Percentiles rank a stretch among this genome's conserved stretches.
phyloP scores from a whole-genome alignment of 2,329 filamentous ascomycete species.

The Stagonosporopsis chrysanthemi region DNA sequence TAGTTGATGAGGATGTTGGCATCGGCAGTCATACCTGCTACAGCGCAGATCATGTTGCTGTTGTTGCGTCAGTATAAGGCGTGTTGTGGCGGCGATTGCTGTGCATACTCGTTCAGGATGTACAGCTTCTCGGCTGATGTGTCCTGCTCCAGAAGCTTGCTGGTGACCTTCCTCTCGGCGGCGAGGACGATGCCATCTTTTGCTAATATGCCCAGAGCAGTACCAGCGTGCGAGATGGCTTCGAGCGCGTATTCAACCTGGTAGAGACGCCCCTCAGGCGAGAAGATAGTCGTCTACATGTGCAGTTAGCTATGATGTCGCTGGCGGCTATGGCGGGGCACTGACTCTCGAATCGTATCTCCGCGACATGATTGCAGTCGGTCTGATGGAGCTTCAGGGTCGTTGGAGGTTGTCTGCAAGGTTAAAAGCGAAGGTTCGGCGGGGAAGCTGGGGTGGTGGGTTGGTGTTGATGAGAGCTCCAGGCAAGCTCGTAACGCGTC shows the following conservation, averaged over 20 bases:
- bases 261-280: constrained; percentile 95
- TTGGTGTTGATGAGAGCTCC: constrained; percentile 46
- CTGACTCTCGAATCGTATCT: constrained; percentile 96
- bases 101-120: constrained; percentile 90
- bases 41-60: constrained; percentile 99
- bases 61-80: constrained; percentile 13
- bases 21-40: constrained; percentile 98
- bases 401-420: constrained; percentile 12
- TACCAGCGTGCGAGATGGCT: constrained; percentile 97
- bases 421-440: constrained; percentile 22
- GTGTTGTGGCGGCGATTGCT: neutral
- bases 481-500: constrained; percentile 44
- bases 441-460: constrained; percentile 33
- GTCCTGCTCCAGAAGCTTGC: constrained; percentile 98
- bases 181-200: constrained; percentile 98
- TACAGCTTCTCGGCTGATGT: constrained; percentile 99
- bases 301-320: constrained; percentile 30
- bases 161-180: constrained; percentile 98
- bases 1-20: constrained; percentile 99
- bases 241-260: constrained; percentile 99
- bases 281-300: constrained; percentile 96
- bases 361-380: constrained; percentile 76
- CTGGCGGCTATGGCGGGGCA: constrained; percentile 28
- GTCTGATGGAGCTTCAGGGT: constrained; percentile 5
- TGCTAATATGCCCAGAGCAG: constrained; percentile 93